Base-by-base conservation (phyloP, 2,329 filamentous ascomycete genomes). In the Colletotrichum noveboracense region DNA sequence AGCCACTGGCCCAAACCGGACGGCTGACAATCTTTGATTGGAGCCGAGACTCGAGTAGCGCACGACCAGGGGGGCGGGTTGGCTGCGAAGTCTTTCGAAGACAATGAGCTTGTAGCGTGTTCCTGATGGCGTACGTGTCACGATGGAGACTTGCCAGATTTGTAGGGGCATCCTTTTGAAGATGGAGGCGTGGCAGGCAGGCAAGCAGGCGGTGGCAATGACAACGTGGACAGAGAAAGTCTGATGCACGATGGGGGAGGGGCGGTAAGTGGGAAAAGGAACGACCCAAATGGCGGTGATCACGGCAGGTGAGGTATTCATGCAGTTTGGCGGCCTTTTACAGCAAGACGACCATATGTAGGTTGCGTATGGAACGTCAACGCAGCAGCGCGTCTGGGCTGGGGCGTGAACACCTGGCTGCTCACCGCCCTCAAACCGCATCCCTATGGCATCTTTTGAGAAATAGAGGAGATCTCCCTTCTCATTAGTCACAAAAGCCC, bases 21-120 rank as follows among this genome's bases (percentile, higher is more conserved):
- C 70, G 74, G 36, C 58, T 64, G 70, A 56, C 70, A 60, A 65
- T 66, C 21, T 74, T 76, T 76, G 74, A 76, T 76, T 76, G 74
- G 70, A 76, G 70, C 65, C 48, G 56, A 58, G 58, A 66, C 65
- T 64, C 26, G 18, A 48, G 65, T 74, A 74, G 74, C 70, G 70
- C 30, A 60, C 13, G 26, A 36, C 32, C 55, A 73, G 74, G 74
- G 73, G 43, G 9, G 43, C 12, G 43, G 43, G 43, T 52, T 48
- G 36, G 65, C 61, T 52, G 34, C 56, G 73, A 74, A 52, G 48
- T 21, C 43, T 56, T 62, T 43, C 61, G 72, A 61, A 48, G 70
- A 38, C 43, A 70, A 62, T 52, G 58, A 55, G 60, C 21, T 21
- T 65, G 73, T 58, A 34, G 36, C 43, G 43, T 55, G 38, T 62